Percentiles rank a stretch among this genome's conserved stretches.
Conservation (phyloP, 495 filamentous ascomycete species). For the Clohesyomyces aquaticus region DNA sequence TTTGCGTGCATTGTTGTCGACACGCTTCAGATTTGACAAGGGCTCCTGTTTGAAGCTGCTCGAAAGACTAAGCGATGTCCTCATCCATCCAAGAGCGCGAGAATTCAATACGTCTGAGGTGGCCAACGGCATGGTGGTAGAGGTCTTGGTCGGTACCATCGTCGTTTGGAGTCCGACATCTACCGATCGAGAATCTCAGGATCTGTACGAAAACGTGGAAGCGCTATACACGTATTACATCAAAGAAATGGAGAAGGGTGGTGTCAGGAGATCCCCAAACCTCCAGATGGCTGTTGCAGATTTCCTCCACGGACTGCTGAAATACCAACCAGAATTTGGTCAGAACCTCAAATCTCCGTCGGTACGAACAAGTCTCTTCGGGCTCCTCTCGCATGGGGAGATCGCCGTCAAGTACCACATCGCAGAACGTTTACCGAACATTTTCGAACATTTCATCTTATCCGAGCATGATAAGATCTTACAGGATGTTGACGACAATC, state of each 20-base stretch:
- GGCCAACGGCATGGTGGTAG: constrained; percentile 68
- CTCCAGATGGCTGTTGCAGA: constrained; percentile 68
- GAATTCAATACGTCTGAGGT: constrained; percentile 76
- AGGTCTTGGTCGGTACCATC: constrained; percentile 68
- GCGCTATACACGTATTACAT: constrained; percentile 84
- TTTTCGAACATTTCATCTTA: constrained; percentile 79
- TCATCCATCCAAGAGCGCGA: constrained; percentile 53
- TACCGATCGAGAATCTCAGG: constrained; percentile 46
- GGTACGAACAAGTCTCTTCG: constrained; percentile 73
- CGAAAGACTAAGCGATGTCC: constrained; percentile 57
- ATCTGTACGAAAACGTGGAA: constrained; percentile 62
- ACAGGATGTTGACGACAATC: constrained; percentile 69
- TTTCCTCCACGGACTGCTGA: constrained; percentile 69
- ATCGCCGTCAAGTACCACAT: constrained; percentile 77
- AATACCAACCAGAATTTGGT: constrained; percentile 65
- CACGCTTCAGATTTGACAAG: constrained; percentile 6
- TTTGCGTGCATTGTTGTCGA: constrained; percentile 42
- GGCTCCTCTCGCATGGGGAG: constrained; percentile 66
- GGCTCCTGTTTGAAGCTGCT: constrained; percentile 46
- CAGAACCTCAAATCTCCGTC: constrained; percentile 61
- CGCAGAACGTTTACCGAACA: constrained; percentile 65
- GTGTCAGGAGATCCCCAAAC: constrained; percentile 62
- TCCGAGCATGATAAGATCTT: constrained; percentile 81
- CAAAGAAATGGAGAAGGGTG: constrained; percentile 62
- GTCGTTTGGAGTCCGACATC: constrained; percentile 63